Conservation (phyloP, 1,284 basidiomycete species). For the Naganishia liquefaciens region DNA sequence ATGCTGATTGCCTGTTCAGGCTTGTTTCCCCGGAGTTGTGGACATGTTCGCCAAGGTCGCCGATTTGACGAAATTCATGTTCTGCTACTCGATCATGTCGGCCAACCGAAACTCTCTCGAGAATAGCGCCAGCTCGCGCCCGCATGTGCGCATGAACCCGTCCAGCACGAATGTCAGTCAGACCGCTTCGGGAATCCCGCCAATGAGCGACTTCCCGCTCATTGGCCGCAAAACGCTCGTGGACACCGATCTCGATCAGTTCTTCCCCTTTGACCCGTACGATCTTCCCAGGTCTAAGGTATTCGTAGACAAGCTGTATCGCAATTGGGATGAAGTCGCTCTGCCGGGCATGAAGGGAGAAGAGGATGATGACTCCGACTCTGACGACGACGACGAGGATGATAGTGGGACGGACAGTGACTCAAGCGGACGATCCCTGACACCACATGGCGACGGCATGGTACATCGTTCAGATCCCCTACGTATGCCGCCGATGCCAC, state of each 20-base stretch:
- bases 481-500: background rate
- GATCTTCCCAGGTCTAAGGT: conserved; percentile 65
- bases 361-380: conserved; percentile 47
- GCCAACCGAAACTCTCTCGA: conserved; percentile 61
- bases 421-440: conserved; percentile 2
- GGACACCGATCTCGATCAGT: conserved; percentile 79
- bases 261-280: conserved; percentile 99
- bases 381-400: conserved; percentile 62
- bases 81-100: conserved; percentile 92
- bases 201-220: conserved; percentile 39
- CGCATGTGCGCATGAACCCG: conserved; percentile 19
- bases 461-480: conserved; percentile 6
- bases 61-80: conserved; percentile 86
- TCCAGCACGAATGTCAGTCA: background rate
- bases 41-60: conserved; percentile 93
- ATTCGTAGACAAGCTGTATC: conserved; percentile 59
- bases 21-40: conserved; percentile 87
- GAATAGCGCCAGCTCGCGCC: conserved; percentile 24
- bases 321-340: conserved; percentile 60
- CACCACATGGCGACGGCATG: conserved; percentile 1
- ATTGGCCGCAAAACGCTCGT: conserved; percentile 52
- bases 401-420: background rate
- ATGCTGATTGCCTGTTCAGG: conserved; percentile 53
- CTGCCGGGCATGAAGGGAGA: conserved; percentile 43
- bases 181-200: conserved; percentile 32